These are phyloP conservation scores for Hyphodiscus hymeniophilus DNA, from an alignment of 495 filamentous ascomycete species.

Conservation along the genomic window DNA sequence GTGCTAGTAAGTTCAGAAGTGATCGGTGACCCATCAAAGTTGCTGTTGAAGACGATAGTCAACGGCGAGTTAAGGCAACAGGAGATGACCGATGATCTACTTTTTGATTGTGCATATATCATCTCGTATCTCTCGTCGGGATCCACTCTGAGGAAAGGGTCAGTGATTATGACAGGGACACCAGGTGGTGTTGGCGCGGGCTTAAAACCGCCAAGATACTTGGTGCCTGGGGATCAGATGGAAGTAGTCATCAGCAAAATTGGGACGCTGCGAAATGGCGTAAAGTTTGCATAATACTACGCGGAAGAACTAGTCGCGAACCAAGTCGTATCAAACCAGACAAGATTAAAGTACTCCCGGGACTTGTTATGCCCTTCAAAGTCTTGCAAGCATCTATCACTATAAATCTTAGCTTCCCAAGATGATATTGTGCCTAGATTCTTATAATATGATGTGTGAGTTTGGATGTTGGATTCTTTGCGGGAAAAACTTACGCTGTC, in stretches of 20 bases:
- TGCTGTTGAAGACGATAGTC: constrained; percentile 30
- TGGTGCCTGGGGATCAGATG: constrained; percentile 32
- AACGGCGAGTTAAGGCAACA: constrained; percentile 34
- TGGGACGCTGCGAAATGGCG: constrained; percentile 29
- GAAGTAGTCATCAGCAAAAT: constrained; percentile 29
- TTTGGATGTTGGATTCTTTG: too few species aligned
- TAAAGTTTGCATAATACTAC: constrained; percentile 18
- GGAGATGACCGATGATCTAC: constrained; percentile 28
- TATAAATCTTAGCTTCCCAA: too few species aligned
- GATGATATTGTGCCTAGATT: too few species aligned
- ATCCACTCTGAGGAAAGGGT: constrained; percentile 22
- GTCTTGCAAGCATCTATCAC: too few species aligned
- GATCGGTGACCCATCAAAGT: constrained; percentile 6
- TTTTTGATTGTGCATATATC: constrained; percentile 25
- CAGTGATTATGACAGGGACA: constrained; percentile 24
- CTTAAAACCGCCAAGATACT: constrained; percentile 27
- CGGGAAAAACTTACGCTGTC: too few species aligned
- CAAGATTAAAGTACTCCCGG: too few species aligned
- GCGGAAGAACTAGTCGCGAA: too few species aligned
- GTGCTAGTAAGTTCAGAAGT: constrained; percentile 24
- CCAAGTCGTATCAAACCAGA: too few species aligned
- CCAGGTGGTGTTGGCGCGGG: constrained; percentile 29
- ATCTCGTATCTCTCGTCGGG: constrained; percentile 13
- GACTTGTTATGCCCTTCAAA: too few species aligned
- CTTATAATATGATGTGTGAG: too few species aligned